phyloP scores from a whole-genome alignment of 2,329 filamentous ascomycete genomes.

The Sarocladium oryzae region DNA sequence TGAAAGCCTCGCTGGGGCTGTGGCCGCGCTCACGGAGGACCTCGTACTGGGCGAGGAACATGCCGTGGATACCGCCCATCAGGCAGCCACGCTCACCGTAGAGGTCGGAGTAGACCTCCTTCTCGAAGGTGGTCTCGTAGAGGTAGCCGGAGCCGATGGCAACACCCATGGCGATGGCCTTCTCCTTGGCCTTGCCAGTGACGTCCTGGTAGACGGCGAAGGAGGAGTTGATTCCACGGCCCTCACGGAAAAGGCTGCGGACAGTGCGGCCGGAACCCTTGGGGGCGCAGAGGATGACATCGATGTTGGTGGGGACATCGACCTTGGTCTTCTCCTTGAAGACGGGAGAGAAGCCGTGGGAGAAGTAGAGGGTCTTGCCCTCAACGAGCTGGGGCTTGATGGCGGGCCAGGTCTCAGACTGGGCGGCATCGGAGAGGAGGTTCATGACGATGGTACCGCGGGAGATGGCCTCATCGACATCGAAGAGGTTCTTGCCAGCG shows the following conservation, averaged over 20 bases:
- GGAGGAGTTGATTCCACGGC: slow-evolving; percentile 99
- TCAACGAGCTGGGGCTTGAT: slow-evolving; percentile 98
- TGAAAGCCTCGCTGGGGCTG: slow-evolving; percentile 97
- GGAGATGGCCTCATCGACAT: slow-evolving; percentile 91
- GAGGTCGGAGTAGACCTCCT: slow-evolving; percentile 99
- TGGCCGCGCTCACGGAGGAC: slow-evolving; percentile 98
- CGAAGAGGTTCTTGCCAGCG: slow-evolving; percentile 97
- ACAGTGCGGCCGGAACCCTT: slow-evolving; percentile 99
- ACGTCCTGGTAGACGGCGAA: slow-evolving; percentile 98
- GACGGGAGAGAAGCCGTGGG: slow-evolving; percentile 99
- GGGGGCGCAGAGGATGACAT: slow-evolving; percentile 98
- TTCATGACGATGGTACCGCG: slow-evolving; percentile 98
- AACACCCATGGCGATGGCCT: slow-evolving; percentile 92
- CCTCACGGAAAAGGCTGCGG: slow-evolving; percentile 97
- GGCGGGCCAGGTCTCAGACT: slow-evolving; percentile 96
- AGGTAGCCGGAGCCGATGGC: slow-evolving; percentile 97
- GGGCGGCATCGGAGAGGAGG: slow-evolving; percentile 93
- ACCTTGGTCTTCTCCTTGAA: slow-evolving; percentile 99
- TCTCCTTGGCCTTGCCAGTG: slow-evolving; percentile 96
- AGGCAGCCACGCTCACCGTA: slow-evolving; percentile 99
- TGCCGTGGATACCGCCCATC: slow-evolving; percentile 99
- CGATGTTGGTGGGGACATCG: slow-evolving; percentile 89
- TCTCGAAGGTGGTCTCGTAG: slow-evolving; percentile 99
- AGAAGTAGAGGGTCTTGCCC: slow-evolving; percentile 99
- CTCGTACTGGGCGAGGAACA: slow-evolving; percentile 99